Evolutionary conservation across 768 basidiomycete species (phyloP), one percentile per base, ranked within the genome.

Genomic region (Russula sp.): DNA sequence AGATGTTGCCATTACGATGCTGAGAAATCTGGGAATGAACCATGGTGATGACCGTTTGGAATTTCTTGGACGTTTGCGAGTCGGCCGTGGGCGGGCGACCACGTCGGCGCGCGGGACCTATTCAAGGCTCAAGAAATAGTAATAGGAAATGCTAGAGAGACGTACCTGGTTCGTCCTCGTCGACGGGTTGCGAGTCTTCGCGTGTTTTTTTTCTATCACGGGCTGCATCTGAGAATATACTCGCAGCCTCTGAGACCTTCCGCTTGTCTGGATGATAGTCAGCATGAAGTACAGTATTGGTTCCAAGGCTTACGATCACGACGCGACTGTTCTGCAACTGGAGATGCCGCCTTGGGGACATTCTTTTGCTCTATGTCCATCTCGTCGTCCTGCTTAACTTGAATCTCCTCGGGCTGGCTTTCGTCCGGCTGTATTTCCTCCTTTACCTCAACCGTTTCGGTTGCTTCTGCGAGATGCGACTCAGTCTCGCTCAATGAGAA

Each of bases 1-100:
- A 96, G 59, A 96, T 90, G 66, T 87, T 92, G 57, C 92, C 94
- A 69, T 90, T 90, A 42, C 90, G 85, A 72, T 94, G 92, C 70
- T 87, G 85, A 2, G 88, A 87, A 64, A 96, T 93, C 65, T 88
- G 85, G 16, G 86, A 84, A 71, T 92, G 88, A 34, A 96, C 79
- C 80, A 90, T 84, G 61, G 81, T 80, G 57, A 97, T 91, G 44
- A 94, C 84, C 59, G 83, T 86, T 72, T 94, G 89, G 72, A 93
- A 93, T 67, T 89, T 90, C 71, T 84, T 79, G 9, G 85, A 81
- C 16, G 80, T 78, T 68, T 65, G 63, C 1, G 68, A 69, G 28
- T 67, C 66, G 9, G 73, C 72, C 3, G 50, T 68, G 2, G 66
- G 51, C 24, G 70, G 62, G 8, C 71, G 70, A 30, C 68, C 71